Base-by-base conservation (phyloP, 495 filamentous ascomycete genomes). In the Trichoderma asperelloides region DNA sequence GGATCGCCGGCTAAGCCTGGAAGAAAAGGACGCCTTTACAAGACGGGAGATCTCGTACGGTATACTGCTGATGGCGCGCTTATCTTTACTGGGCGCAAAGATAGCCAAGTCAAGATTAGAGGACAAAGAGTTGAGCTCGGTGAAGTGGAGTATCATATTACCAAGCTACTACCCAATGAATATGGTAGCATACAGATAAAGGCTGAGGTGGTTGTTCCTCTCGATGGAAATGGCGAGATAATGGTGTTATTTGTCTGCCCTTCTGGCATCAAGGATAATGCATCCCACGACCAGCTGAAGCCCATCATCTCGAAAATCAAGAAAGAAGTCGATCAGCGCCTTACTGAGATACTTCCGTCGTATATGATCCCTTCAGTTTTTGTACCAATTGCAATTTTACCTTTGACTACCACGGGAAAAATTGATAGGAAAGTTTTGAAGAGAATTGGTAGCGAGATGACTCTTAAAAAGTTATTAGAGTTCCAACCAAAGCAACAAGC, bases 1-100 rank as follows among this genome's bases (percentile, higher is more conserved):
- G 71, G 72, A 21, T 67, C 69, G n/a, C 41, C 33, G 3, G 2
- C 30, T 3, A 47, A 64, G 5, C 3, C 43, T 0, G 72, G 71
- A 8, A 51, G 71, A 1, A 8, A 21, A 1, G 73, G 73, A 0
- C 68, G 74, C 0, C 68, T 76, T 7, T 78, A 78, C 68, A 75
- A 74, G 62, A 75, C 75, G 12, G 75, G 75, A 1, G 75, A 77
- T 69, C 69, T 77, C n/a, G 75, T 81, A 2, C 76, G 79, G 3
- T 87, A 86, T 70, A 82, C 82, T 67, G 73, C 76, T 8, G 82
- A 86, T 68, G 71, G 70, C 2, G 80, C 75, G 1, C 74, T 71
- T 45, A 8, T 73, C 25, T 72, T 39, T 49, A 16, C 41, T 18
- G 63, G 63, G n/a, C 23, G 63, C 12, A 65, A 65, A 45, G 63